phyloP scores from a whole-genome alignment of 257 asterid genomes.

The Oldenlandia corymbosa region DNA sequence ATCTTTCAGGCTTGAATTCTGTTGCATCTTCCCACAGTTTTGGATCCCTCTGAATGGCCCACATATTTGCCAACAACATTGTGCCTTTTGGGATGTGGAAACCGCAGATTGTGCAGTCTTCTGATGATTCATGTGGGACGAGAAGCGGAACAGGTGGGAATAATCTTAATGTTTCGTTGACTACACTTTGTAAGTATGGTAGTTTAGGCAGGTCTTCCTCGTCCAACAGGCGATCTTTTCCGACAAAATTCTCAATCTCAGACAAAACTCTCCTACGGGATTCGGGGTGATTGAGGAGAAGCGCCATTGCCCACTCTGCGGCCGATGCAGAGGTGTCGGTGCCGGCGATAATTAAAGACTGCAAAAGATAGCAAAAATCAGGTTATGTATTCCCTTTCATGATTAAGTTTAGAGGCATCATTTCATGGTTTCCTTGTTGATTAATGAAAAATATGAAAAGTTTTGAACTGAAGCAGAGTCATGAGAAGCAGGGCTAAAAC shows the following conservation, averaged over 20 bases:
- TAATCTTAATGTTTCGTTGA: constrained; percentile 27
- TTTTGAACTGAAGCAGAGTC: too few relatives aligned
- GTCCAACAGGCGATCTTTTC: constrained; percentile 18
- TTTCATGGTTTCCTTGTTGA: too few relatives aligned
- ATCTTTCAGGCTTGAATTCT: constrained; percentile 30
- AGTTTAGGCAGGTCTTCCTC: constrained; percentile 31
- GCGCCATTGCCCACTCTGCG: constrained; percentile 44
- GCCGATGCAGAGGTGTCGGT: constrained; percentile 35
- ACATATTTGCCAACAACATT: neutral
- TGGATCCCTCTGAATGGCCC: constrained; percentile 21
- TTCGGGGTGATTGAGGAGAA: constrained; percentile 32
- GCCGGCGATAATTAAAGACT: constrained; percentile 41
- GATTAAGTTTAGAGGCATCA: too few relatives aligned
- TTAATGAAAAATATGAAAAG: too few relatives aligned
- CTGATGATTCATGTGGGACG: constrained; percentile 4
- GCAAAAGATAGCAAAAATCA: neutral
- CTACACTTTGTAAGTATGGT: constrained; percentile 25
- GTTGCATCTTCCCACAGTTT: constrained; percentile 18
- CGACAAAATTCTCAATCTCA: constrained; percentile 25
- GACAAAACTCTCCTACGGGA: constrained; percentile 11
- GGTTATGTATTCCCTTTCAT: too few relatives aligned
- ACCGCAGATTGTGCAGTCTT: neutral
- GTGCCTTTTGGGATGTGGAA: constrained; percentile 10
- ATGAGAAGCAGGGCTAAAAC: too few relatives aligned
- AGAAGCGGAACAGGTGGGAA: constrained; percentile 3